Evolutionary conservation across 176 grass and related monocot genomes (phyloP).

Genomic region (Avena sativa): DNA sequence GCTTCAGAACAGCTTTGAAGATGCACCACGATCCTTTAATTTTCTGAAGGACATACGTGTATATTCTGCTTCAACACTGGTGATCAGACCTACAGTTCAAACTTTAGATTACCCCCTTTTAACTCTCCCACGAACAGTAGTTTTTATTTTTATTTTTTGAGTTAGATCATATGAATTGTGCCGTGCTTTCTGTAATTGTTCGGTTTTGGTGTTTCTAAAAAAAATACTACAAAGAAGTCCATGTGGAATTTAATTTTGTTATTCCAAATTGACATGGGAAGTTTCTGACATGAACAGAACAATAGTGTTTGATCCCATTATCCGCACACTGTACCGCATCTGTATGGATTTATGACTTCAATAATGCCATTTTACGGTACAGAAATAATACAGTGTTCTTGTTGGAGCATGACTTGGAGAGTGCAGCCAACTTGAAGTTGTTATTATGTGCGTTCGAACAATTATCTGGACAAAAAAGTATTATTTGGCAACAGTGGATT

Average conservation of each 20-base stretch:
- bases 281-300: conserved; percentile 28
- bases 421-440: background rate
- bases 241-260: conserved; percentile 33
- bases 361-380: background rate
- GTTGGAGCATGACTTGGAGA: background rate
- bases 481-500: background rate
- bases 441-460: background rate
- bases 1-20: conserved; percentile 9
- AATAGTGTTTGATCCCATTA: background rate
- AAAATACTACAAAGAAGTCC: background rate
- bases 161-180: conserved; percentile 31
- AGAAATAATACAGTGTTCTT: background rate
- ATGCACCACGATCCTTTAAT: conserved; percentile 24
- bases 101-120: conserved; percentile 3
- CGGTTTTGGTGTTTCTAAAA: conserved; percentile 30
- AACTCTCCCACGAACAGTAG: conserved; percentile 15
- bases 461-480: background rate
- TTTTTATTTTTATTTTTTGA: background rate
- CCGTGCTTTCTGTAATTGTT: conserved; percentile 50
- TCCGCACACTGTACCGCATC: background rate
- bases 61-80: conserved; percentile 44
- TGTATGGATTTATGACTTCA: conserved; percentile 12
- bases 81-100: conserved; percentile 24
- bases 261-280: conserved; percentile 13
- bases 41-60: conserved; percentile 31